Evolutionary conservation across 306 rosid genomes (phyloP), one percentile per base, ranked within the genome.

Genomic region (Acacia melanoxylon): DNA sequence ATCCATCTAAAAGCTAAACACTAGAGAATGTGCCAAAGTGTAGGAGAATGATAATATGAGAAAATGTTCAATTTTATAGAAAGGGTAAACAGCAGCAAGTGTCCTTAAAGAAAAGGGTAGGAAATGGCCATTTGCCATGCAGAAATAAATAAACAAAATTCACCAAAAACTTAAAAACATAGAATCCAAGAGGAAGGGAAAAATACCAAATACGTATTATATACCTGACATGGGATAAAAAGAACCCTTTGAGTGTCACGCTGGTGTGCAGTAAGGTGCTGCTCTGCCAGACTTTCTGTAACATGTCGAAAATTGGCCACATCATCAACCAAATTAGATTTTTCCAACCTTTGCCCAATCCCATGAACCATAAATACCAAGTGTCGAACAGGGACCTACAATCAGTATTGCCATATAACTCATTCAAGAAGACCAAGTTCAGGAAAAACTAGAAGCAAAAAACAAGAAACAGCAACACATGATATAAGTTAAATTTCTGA

Each of bases 281-380:
- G 90, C 88, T 93, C 99, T 78, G 95, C 90, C 66, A 95, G 93
- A 89, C 92, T 91, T 76, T 89, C 89, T 58, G 97, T 93, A 74
- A 91, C 87, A 90, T 79, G 92, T 80, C 95, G 91, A 88, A 93
- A 92, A 83, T 89, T 83, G 75, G 83, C 87, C 82, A 95, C 98
- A 67, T 95, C 99, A 76, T 95, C 99, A 71, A 95, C 99, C 88
- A 95, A 86, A 92, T 95, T 95, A 83, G 99, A 95, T 54, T 95
- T 95, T 85, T 95, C 98, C 91, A 95, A 89, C 81, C 99, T 92
- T 87, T 95, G 99, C 86, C 99, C 99, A 87, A 95, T 95, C 76
- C 99, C 99, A 87, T 95, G 99, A 90, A 95, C 93, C 99, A 95
- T 95, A 89, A 95, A 95, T 81, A 95, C 99, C 80, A 95, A 88